Base-by-base conservation (phyloP, 1,284 basidiomycete species). In the Tylopilus sp. region DNA sequence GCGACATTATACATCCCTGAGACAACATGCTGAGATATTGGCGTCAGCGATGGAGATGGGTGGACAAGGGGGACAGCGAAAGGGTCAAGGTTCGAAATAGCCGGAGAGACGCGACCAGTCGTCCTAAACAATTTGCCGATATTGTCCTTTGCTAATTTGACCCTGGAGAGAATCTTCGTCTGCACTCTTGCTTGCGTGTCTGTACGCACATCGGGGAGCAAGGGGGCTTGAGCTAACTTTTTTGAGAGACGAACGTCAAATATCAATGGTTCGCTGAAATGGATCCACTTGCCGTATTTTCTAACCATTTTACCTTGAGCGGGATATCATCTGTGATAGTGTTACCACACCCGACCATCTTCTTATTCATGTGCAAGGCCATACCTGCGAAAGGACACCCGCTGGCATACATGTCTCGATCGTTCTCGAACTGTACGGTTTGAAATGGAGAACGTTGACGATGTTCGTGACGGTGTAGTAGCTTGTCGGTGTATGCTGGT, bases 61-160 rank as follows among this genome's bases (percentile, higher is more conserved):
- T 38, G 36, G 12, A 37, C 25, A 29, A 43, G 11, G 5, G 11
- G 8, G 10, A 21, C 29, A 28, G 25, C 15, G 7, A 37, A 34
- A 16, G 11, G 19, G 21, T 6, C n/a, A 16, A 23, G 15, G 13
- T 30, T 42, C 21, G 36, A 38, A 36, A 15, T 4, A 18, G 21
- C 12, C n/a, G 23, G 16, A 44, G 44, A 40, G 28, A 30, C 23
- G 11, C 18, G 40, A 23, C 39, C 18, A 21, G 16, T 30, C 13
- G 28, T 41, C 39, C 41, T 56, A 47, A 49, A 53, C 13, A 54
- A 19, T 8, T 44, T 48, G 15, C 31, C 26, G 25, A 57, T 40
- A 15, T 28, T 53, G 7, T 48, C 28, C 30, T 44, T 56, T 8
- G 38, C 49, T 6, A 23, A 56, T 36, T 34, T 56, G 21, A 56